These are phyloP conservation scores for Aspergillus japonicus DNA, from an alignment of 2,329 filamentous ascomycete genomes.

Conservation along the genomic window DNA sequence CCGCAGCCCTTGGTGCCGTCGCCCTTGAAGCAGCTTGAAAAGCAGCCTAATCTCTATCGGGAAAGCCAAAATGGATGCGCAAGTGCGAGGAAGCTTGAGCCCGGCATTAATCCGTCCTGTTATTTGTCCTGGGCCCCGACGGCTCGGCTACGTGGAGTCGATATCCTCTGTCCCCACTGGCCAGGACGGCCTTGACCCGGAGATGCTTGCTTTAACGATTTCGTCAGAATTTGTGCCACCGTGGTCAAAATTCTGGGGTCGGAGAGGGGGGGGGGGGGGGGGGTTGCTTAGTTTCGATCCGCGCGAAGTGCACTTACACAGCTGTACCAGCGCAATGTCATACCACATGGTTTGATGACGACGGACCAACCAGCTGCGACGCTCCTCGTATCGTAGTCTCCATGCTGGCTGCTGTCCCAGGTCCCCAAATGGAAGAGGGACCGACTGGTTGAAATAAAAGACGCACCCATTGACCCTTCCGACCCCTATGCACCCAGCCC, in stretches of 20 bases:
- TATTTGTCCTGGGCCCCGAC: slow-evolving; percentile 7
- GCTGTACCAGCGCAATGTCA: not conserved
- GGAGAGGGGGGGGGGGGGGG: not conserved
- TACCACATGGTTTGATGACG: not conserved
- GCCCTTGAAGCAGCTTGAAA: slow-evolving; percentile 1
- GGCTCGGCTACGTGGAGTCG: slow-evolving; percentile 4
- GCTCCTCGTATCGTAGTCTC: not conserved
- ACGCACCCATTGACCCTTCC: not conserved
- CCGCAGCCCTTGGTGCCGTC: not conserved
- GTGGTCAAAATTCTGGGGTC: not conserved
- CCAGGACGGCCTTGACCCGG: not conserved
- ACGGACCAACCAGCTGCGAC: not conserved
- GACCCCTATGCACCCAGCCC: not conserved
- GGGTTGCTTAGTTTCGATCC: not conserved
- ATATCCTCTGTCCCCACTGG: not conserved
- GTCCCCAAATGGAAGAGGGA: not conserved
- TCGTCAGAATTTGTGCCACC: not conserved
- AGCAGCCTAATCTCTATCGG: slow-evolving; percentile 14
- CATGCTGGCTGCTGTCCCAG: not conserved
- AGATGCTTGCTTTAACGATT: not conserved
- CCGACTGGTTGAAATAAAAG: not conserved
- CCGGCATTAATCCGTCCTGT: slow-evolving; percentile 1
- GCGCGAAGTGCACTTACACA: not conserved
- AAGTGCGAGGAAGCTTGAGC: slow-evolving; percentile 15
- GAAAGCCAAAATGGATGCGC: slow-evolving; percentile 10